These are phyloP conservation scores for Leucocoprinus gongylophorus DNA, from an alignment of 1,284 basidiomycete genomes.

Conservation along the genomic window DNA sequence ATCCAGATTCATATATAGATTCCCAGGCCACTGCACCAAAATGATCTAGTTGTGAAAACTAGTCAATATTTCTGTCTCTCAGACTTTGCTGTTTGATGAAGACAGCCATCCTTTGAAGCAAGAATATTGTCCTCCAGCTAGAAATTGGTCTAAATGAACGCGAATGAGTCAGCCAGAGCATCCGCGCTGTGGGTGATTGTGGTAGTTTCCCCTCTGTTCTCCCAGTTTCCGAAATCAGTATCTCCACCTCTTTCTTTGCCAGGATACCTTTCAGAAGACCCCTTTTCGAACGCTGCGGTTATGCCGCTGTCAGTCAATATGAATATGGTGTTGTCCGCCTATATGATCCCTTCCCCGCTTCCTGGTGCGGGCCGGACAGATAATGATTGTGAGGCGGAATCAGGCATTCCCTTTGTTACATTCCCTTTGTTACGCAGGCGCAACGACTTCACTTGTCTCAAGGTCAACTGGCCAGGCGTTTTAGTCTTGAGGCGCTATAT, in stretches of 20 bases:
- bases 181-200: too few species aligned
- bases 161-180: too few species aligned
- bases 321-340: background rate
- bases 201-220: background rate
- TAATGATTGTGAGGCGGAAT: background rate
- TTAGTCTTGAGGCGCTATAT: background rate
- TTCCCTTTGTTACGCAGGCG: constrained; percentile 3
- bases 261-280: background rate
- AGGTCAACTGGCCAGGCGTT: background rate
- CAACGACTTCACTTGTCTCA: background rate
- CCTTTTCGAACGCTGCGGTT: background rate
- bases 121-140: too few species aligned
- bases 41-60: too few species aligned
- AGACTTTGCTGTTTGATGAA: too few species aligned
- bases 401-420: constrained; percentile 3
- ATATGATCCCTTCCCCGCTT: background rate
- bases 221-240: background rate
- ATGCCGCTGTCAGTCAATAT: background rate
- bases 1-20: too few species aligned
- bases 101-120: too few species aligned
- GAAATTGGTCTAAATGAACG: too few species aligned
- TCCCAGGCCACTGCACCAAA: too few species aligned
- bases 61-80: too few species aligned
- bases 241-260: background rate
- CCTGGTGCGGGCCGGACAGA: background rate